Conservation (phyloP, 257 asterid genomes). For the Nicotiana undulata region DNA sequence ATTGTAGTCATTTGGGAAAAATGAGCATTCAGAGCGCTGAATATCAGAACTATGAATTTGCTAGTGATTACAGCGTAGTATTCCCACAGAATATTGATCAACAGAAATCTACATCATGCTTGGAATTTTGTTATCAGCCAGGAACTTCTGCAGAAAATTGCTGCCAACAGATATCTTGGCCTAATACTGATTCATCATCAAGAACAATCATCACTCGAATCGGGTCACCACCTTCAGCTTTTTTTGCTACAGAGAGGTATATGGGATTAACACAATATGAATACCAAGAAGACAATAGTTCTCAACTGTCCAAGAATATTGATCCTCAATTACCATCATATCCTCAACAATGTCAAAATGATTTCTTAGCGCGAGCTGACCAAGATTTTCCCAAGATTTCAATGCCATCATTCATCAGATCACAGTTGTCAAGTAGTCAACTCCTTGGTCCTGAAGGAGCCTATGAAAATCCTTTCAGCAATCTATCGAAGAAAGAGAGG, state of each 20-base stretch:
- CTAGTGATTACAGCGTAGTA: slow-evolving; percentile 25
- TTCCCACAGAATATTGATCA: slow-evolving; percentile 1
- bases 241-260: slow-evolving; percentile 39
- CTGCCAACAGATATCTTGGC: slow-evolving; percentile 11
- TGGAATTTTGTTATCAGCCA: slow-evolving; percentile 24
- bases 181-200: slow-evolving; percentile 21
- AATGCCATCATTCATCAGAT: slow-evolving; percentile 6
- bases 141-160: slow-evolving; percentile 11
- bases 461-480: slow-evolving; percentile 34
- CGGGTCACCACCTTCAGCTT: slow-evolving; percentile 46
- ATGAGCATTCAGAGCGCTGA: slow-evolving; percentile 7
- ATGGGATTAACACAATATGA: slow-evolving; percentile 47
- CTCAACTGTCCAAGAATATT: slow-evolving; percentile 22
- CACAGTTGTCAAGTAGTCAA: slow-evolving; percentile 12
- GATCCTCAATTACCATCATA: slow-evolving; percentile 11
- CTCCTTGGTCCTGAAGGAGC: slow-evolving; percentile 13
- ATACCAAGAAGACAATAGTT: slow-evolving; percentile 12
- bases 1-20: background rate
- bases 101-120: background rate
- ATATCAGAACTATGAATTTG: slow-evolving; percentile 25
- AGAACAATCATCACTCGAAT: slow-evolving; percentile 41
- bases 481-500: slow-evolving; percentile 45
- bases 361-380: slow-evolving; percentile 21
- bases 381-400: slow-evolving; percentile 13
- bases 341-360: slow-evolving; percentile 22